Base-by-base conservation (phyloP, 176 grass and related monocot species). In the Eremochloa ophiuroides region DNA sequence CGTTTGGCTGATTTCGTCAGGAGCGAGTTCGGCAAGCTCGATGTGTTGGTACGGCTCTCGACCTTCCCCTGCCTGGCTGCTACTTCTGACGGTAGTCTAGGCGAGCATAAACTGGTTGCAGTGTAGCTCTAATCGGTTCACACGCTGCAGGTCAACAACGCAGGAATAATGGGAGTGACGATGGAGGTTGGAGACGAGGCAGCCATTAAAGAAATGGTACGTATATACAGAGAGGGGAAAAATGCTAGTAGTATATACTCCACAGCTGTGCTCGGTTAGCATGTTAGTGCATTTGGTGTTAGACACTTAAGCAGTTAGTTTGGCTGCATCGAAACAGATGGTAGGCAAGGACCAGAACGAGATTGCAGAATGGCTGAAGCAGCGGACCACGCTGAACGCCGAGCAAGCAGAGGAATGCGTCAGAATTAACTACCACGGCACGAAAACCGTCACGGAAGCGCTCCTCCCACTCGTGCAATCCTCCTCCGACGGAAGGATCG, bases 381-480 rank as follows among this genome's bases (percentile, higher is more conserved):
- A 85, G 7, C 34, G 74, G 31, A 38, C 53, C 14, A 81, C 59
- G 8, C 68, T 88, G 82, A 88, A 56, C 4, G 27, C 69, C 22
- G 53, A 91, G 72, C 55, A 87, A 39, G 91, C 78, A 62, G 53
- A 91, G 22, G 82, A 85, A 12, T 93, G 91, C 80, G 8, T 90
- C 30, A 66, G 29, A 40, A 93, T 83, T 27, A 93, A 90, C 61
- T 94, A 94, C 76, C 83, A 68, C 43, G 91, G 85, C 47, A 71
- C 70, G 34, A 91, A 91, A 51, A 69, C 55, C 26, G 82, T 88
- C 39, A 94, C 88, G 0, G 82, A 88, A 44, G 85, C 88, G 33
- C 63, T 93, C 14, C 51, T 93, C 17, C 91, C 82, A 0, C 82
- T 90, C 50, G 63, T 94, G 28, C 75, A 38, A 17, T 77, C 84